Base-by-base conservation (phyloP, 179 eudicot genomes). In the Patellifolia procumbens region DNA sequence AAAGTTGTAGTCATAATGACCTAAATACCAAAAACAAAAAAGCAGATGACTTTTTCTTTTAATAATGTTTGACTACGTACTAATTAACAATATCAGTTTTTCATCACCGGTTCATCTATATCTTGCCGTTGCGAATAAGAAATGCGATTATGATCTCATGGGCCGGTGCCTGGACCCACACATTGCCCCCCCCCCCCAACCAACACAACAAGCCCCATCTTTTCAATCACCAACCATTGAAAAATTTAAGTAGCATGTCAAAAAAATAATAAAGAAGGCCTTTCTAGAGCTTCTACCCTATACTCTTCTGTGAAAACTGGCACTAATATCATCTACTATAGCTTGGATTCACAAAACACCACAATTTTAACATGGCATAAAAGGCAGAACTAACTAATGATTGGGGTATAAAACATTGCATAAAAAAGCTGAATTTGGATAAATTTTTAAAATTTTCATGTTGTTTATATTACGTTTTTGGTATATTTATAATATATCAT, bases 121-220 rank as follows among this genome's bases (percentile, higher is more conserved):
- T 48, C 84, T 73, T 85, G 88, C 67, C 83, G 85, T 87, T 67
- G 68, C 83, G 70, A 85, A 74, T 83, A 88, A 85, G 87, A 87
- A 82, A 88, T 53, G 60, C 59, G 60, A 81, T 24, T 63, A 78
- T 89, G 91, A 90, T 86, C 78, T 90, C 88, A 87, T 89, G 89
- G 95, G 92, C 87, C 91, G 95, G 95, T 81, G 82, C 75, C 7
- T 72, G 88, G 83, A 52, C 75, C 91, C 88, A 81, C 87, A 58
- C 15, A 31, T 65, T 51, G 80, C 76, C 81, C 73, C 70, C 69
- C 56, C 78, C 51, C 10, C n/a, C n/a, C n/a, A n/a, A n/a, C n/a
- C n/a, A n/a, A n/a, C n/a, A 22, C 51, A 16, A 51, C n/a, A 42
- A 43, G 43, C 76, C 59, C 62, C 75, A 58, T 67, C 72, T 31